These are phyloP conservation scores for Aureobasidium pullulans DNA, from an alignment of 2,329 filamentous ascomycete species.

Conservation along the genomic window DNA sequence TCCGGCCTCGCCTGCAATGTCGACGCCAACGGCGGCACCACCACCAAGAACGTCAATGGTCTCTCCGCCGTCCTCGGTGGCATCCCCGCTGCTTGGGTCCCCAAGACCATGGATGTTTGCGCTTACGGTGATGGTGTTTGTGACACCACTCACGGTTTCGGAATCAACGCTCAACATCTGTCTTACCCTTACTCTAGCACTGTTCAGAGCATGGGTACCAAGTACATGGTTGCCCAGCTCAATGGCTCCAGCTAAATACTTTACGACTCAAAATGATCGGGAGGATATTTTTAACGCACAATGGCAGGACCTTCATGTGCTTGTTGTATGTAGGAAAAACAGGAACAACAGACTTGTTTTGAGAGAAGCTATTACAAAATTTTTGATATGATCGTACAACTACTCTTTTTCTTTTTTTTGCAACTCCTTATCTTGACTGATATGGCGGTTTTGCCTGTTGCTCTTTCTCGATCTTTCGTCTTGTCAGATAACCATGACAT, in stretches of 20 bases:
- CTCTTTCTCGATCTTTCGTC: too few relatives aligned
- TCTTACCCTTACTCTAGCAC: constrained; percentile 22
- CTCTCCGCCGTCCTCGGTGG: constrained; percentile 17
- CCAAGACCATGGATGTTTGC: constrained; percentile 32
- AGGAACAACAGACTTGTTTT: too few relatives aligned
- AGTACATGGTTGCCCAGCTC: constrained; percentile 20
- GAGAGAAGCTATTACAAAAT: too few relatives aligned
- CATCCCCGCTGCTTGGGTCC: constrained; percentile 27
- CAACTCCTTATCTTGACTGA: too few relatives aligned
- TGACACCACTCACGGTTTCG: constrained; percentile 27
- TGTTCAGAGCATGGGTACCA: constrained; percentile 26
- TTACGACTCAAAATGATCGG: too few relatives aligned
- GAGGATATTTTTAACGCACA: too few relatives aligned
- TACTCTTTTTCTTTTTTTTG: too few relatives aligned
- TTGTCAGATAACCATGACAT: too few relatives aligned
- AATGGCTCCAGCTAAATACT: background rate
- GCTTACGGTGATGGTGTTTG: constrained; percentile 32
- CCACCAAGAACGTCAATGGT: constrained; percentile 27
- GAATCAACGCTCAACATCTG: constrained; percentile 27
- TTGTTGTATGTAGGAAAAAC: too few relatives aligned
- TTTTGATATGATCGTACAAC: too few relatives aligned
- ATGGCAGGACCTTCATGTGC: too few relatives aligned
- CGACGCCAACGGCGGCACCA: constrained; percentile 28
- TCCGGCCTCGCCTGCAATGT: constrained; percentile 29
- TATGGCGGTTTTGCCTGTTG: too few relatives aligned